phyloP scores from a whole-genome alignment of 495 filamentous ascomycete genomes.

The Trichoderma virens region DNA sequence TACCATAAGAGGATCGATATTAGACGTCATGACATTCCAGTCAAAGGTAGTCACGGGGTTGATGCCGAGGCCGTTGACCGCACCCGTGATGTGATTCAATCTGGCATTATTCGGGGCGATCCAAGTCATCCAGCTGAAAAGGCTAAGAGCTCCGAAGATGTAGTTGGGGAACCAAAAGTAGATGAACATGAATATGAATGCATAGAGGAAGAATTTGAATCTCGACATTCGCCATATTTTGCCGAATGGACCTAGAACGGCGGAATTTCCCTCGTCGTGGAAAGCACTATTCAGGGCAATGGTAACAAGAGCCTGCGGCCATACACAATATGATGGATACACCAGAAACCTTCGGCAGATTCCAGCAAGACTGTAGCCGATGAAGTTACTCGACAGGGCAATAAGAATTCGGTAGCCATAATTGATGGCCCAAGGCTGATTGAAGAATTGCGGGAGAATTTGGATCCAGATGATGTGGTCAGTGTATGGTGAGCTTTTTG shows the following conservation, averaged over 20 bases:
- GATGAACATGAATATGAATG: constrained; percentile 30
- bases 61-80: constrained; percentile 27
- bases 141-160: constrained; percentile 29
- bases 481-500: constrained; percentile 29
- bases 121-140: constrained; percentile 38
- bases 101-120: constrained; percentile 30
- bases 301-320: constrained; percentile 35
- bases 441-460: constrained; percentile 32
- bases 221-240: constrained; percentile 26
- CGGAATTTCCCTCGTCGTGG: constrained; percentile 26
- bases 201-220: constrained; percentile 27
- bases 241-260: constrained; percentile 27
- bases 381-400: constrained; percentile 38
- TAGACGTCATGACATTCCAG: constrained; percentile 32
- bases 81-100: constrained; percentile 25
- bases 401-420: constrained; percentile 37
- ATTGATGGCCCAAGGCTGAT: constrained; percentile 29
- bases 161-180: constrained; percentile 41
- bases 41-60: constrained; percentile 36
- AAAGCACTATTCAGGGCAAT: constrained; percentile 39
- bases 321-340: constrained; percentile 37
- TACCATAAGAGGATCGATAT: constrained; percentile 33
- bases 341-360: constrained; percentile 51
- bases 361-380: constrained; percentile 46
- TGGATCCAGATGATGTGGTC: constrained; percentile 40